Evolutionary conservation across 2,329 filamentous ascomycete species (phyloP).

Genomic region (Fusarium bulbicola): DNA sequence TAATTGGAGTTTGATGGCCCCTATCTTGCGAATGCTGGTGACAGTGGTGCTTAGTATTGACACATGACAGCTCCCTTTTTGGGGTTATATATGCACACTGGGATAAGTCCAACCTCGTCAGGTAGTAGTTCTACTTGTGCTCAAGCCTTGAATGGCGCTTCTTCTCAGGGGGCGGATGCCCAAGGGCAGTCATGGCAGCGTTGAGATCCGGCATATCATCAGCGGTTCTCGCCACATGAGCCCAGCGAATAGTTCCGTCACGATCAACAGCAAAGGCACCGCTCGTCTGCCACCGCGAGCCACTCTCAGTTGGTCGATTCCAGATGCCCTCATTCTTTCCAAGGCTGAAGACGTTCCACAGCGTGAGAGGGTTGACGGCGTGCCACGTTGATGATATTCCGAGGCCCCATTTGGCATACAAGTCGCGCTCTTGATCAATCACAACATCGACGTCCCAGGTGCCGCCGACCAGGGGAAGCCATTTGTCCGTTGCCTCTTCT

Average conservation of each 20-base stretch:
- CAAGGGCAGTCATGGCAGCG: slow-evolving; percentile 42
- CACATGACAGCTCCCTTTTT: neutral
- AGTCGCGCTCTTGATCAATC: slow-evolving; percentile 66
- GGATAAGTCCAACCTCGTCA: neutral
- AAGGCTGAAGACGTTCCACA: slow-evolving; percentile 67
- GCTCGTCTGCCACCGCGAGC: slow-evolving; percentile 73
- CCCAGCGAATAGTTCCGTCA: slow-evolving; percentile 45
- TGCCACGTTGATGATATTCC: slow-evolving; percentile 70
- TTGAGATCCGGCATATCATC: slow-evolving; percentile 46
- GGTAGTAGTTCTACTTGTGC: neutral
- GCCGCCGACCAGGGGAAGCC: slow-evolving; percentile 65
- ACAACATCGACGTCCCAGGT: slow-evolving; percentile 67
- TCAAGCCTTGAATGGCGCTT: slow-evolving; percentile 1
- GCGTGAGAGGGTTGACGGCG: slow-evolving; percentile 65
- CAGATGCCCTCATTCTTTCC: slow-evolving; percentile 71
- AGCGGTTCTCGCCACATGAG: slow-evolving; percentile 44
- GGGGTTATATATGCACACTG: neutral
- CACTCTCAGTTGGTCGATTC: slow-evolving; percentile 72
- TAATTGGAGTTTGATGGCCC: neutral
- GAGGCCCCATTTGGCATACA: slow-evolving; percentile 74
- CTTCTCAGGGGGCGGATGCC: slow-evolving; percentile 16
- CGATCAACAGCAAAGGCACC: slow-evolving; percentile 66
- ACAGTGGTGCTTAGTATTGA: neutral
- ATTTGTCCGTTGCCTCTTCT: slow-evolving; percentile 61
- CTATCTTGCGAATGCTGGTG: neutral